These are phyloP conservation scores for Xylaria scruposa DNA, from an alignment of 495 filamentous ascomycete species.

Conservation along the genomic window DNA sequence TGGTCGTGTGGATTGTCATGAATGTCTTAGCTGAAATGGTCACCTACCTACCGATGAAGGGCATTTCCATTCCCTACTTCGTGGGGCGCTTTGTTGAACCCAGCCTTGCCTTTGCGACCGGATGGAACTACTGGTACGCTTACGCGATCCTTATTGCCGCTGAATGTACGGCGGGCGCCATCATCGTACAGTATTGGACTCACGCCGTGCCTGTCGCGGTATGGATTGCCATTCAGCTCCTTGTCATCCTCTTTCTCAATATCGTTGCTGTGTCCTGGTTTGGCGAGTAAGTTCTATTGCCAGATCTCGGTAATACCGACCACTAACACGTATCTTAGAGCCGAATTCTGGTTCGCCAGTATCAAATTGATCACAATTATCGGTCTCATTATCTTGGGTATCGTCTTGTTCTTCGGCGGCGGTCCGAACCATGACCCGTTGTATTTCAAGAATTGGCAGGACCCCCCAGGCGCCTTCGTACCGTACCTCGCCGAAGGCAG, in stretches of 20 bases:
- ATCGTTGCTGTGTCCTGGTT: slow-evolving; percentile 60
- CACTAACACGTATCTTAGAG: slow-evolving; percentile 31
- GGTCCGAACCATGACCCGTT: slow-evolving; percentile 60
- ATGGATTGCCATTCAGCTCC: slow-evolving; percentile 64
- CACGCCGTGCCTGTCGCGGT: slow-evolving; percentile 57
- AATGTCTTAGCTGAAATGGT: slow-evolving; percentile 57
- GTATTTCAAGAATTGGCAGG: slow-evolving; percentile 73
- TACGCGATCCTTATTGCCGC: slow-evolving; percentile 58
- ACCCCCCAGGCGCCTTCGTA: slow-evolving; percentile 71
- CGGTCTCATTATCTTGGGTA: slow-evolving; percentile 72
- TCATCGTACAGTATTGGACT: slow-evolving; percentile 64
- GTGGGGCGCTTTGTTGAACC: slow-evolving; percentile 76
- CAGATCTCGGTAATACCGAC: not conserved
- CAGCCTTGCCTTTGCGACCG: slow-evolving; percentile 79
- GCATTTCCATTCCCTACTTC: slow-evolving; percentile 66
- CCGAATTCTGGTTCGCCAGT: slow-evolving; percentile 68
- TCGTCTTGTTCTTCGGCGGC: slow-evolving; percentile 74
- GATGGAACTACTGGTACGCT: slow-evolving; percentile 73
- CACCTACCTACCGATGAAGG: slow-evolving; percentile 68
- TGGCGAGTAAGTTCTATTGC: slow-evolving; percentile 50
- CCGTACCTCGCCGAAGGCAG: slow-evolving; percentile 60
- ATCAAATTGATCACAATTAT: slow-evolving; percentile 75
- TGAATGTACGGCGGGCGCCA: slow-evolving; percentile 57
- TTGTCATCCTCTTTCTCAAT: slow-evolving; percentile 52
- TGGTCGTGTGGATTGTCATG: slow-evolving; percentile 52